phyloP scores from a whole-genome alignment of 164 flowering plant species.

The Nelumbo lutea region DNA sequence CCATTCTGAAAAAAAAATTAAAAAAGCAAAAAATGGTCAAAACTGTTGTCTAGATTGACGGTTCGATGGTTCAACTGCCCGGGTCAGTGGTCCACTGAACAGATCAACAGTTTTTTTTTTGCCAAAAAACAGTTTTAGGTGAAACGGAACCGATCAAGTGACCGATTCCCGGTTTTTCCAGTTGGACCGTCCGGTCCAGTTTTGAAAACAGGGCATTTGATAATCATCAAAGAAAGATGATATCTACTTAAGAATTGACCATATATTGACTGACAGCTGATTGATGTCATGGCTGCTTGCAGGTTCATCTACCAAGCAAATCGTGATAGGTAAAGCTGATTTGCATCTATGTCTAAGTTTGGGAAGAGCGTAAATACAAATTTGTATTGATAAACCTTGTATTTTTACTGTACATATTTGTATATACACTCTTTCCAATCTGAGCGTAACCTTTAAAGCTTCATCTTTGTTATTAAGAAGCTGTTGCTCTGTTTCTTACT shows the following conservation, averaged over 20 bases:
- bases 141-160: background rate
- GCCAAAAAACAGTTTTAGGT: background rate
- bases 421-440: background rate
- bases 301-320: background rate
- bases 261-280: background rate
- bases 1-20: no score
- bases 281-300: background rate
- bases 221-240: background rate
- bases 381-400: no score
- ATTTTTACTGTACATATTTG: no score
- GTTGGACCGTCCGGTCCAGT: no score
- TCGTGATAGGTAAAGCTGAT: background rate
- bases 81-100: no score
- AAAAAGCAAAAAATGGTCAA: no score
- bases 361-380: no score
- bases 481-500: background rate
- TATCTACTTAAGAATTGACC: background rate
- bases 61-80: no score
- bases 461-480: background rate
- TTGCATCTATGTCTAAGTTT: no score
- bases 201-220: no score
- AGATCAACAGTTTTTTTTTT: background rate
- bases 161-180: no score
- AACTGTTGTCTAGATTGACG: no score
- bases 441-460: background rate